phyloP scores from a whole-genome alignment of 139 green algal genomes.

The Edaphochlamys debaryana region DNA sequence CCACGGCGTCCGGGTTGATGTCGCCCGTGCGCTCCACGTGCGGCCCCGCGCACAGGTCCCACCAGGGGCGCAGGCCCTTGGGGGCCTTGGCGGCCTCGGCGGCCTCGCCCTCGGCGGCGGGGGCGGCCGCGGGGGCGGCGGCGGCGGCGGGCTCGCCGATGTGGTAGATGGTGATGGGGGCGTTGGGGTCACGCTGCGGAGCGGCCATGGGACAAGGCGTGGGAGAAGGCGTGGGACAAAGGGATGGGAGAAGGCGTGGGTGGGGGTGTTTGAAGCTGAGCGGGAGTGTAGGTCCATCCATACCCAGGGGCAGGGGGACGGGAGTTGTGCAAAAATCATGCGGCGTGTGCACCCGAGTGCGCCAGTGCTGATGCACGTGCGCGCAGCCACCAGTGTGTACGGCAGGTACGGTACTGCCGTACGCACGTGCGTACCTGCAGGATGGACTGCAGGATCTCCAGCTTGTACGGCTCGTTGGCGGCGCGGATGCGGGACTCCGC shows the following conservation, averaged over 20 bases:
- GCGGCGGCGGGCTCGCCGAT: slow-evolving; percentile 74
- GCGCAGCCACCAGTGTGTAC: too few species aligned
- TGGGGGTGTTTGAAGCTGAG: too few species aligned
- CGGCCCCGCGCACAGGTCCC: slow-evolving; percentile 96
- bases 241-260: neutral
- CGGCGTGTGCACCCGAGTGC: too few species aligned
- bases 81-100: neutral
- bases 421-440: too few species aligned
- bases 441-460: slow-evolving; percentile 95
- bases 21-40: slow-evolving; percentile 89
- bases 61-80: slow-evolving; percentile 61
- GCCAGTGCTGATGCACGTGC: too few species aligned
- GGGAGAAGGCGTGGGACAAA: too few species aligned
- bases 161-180: slow-evolving; percentile 98
- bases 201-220: too few species aligned
- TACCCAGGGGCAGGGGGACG: too few species aligned
- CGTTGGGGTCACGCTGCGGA: slow-evolving; percentile 63
- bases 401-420: too few species aligned
- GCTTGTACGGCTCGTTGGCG: slow-evolving; percentile 95
- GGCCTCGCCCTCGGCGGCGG: neutral
- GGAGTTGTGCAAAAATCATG: too few species aligned
- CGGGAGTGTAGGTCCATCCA: too few species aligned
- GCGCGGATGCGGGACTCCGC: slow-evolving; percentile 83
- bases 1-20: slow-evolving; percentile 85
- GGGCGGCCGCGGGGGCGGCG: neutral